A percentile compares a stretch with the other conserved stretches of the same genome.
These are phyloP conservation scores for Alternaria sp. DNA, from an alignment of 2,329 filamentous ascomycete species.

Conservation along the genomic window DNA sequence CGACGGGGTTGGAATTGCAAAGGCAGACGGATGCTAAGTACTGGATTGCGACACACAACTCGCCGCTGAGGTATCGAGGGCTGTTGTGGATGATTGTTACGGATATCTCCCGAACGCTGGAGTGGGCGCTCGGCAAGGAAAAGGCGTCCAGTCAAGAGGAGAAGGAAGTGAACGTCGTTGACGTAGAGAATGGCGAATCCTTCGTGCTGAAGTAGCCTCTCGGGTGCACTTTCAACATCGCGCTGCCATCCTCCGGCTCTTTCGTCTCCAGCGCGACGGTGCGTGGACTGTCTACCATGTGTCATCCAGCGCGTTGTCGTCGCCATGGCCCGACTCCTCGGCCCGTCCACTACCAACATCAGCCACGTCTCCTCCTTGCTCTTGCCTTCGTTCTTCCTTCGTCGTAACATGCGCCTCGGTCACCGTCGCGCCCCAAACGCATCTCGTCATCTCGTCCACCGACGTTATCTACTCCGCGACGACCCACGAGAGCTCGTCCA, in stretches of 20 bases:
- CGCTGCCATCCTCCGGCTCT: neutral
- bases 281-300: conserved; percentile 3
- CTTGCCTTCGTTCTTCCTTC: conserved; percentile 6
- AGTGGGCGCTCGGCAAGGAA: neutral
- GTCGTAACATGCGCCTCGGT: conserved; percentile 4
- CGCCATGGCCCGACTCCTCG: conserved; percentile 2
- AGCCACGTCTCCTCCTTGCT: neutral
- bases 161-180: neutral
- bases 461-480: conserved; percentile 4
- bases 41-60: neutral
- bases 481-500: conserved; percentile 3
- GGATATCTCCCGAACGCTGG: neutral
- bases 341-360: neutral
- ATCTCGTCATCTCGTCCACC: conserved; percentile 1
- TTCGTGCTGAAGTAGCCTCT: neutral
- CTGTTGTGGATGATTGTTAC: neutral
- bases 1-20: neutral
- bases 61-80: neutral
- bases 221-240: neutral
- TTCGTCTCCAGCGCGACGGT: neutral
- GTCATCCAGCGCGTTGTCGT: conserved; percentile 1
- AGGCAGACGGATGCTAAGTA: neutral
- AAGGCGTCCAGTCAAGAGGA: neutral
- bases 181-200: neutral
- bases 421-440: conserved; percentile 3